Conservation (phyloP, 805 yeast genomes). For the Kazachstania taianensis region DNA sequence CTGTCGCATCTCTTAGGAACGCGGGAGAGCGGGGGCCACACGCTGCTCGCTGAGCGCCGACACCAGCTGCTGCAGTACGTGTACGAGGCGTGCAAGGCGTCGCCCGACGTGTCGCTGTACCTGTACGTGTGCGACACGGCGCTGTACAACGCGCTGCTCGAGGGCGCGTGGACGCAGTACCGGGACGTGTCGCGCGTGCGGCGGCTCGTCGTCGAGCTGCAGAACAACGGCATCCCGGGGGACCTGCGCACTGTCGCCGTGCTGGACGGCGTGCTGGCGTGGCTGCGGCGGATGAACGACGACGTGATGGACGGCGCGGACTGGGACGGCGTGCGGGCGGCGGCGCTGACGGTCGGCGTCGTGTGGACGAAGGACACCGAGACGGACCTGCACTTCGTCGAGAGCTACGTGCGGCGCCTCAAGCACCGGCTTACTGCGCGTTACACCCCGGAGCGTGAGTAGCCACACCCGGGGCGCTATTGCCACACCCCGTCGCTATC, state of each 20-base stretch:
- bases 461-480: no score
- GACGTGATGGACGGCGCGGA: constrained; percentile 13
- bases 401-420: constrained; percentile 12
- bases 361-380: constrained; percentile 23
- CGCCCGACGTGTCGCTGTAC: constrained; percentile 21
- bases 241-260: constrained; percentile 23
- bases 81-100: constrained; percentile 22
- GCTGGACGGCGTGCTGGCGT: constrained; percentile 14
- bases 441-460: no score
- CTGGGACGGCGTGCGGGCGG: neutral
- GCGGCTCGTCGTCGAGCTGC: constrained; percentile 23
- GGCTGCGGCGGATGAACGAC: constrained; percentile 17
- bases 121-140: constrained; percentile 24
- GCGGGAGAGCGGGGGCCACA: constrained; percentile 8
- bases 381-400: constrained; percentile 12
- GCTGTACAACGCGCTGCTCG: constrained; percentile 23
- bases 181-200: constrained; percentile 15
- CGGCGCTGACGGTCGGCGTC: constrained; percentile 7
- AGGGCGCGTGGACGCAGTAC: constrained; percentile 24
- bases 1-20: constrained; percentile 14
- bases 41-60: constrained; percentile 19
- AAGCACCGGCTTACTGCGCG: constrained; percentile 1
- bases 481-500: no score
- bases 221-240: constrained; percentile 25
- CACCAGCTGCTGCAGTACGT: constrained; percentile 18